Percentiles rank a stretch among this genome's conserved stretches.
phyloP scores from a whole-genome alignment of 1,284 basidiomycete genomes.

The Cutaneotrichosporon cutaneum region DNA sequence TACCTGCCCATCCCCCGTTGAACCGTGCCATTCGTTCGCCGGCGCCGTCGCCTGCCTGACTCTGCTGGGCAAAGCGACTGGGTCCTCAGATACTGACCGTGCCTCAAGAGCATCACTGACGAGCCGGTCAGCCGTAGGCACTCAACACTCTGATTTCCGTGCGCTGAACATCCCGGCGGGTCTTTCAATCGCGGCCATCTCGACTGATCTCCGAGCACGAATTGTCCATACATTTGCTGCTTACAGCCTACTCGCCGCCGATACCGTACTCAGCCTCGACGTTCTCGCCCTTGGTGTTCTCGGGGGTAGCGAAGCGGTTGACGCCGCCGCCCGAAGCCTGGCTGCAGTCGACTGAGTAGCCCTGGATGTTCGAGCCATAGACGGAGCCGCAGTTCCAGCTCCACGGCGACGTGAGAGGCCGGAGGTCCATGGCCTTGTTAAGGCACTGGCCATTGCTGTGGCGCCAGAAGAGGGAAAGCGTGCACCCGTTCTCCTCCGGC shows the following conservation, averaged over 20 bases:
- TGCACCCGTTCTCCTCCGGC: neutral
- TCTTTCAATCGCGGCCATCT: no score
- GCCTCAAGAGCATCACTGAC: no score
- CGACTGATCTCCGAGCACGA: no score
- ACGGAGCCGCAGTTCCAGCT: slow-evolving; percentile 1
- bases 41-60: no score
- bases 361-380: neutral
- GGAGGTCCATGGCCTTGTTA: neutral
- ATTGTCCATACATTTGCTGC: neutral
- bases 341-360: neutral
- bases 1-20: no score
- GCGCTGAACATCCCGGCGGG: no score
- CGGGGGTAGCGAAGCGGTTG: neutral
- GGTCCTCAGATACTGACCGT: no score
- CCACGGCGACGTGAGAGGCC: neutral
- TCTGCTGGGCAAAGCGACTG: no score
- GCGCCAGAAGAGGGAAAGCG: neutral
- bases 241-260: neutral
- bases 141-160: no score
- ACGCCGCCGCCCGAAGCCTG: neutral
- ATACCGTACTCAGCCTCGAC: neutral
- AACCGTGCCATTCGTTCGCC: no score
- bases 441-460: neutral
- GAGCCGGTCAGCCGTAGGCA: no score
- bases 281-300: neutral